Percentiles rank a stretch among this genome's conserved stretches.
Conservation (phyloP, 257 asterid species). For the Solanum bulbocastanum region DNA sequence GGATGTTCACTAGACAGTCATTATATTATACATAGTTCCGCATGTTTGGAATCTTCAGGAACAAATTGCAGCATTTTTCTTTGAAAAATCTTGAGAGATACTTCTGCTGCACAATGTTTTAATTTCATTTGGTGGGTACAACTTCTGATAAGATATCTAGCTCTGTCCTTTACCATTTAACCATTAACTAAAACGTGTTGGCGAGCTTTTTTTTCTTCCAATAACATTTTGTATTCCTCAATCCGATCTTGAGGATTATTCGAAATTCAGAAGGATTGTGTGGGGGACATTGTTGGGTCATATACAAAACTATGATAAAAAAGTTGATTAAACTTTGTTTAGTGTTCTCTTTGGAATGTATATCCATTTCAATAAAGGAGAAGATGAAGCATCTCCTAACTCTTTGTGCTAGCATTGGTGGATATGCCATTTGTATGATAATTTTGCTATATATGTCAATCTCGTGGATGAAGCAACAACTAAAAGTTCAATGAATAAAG, state of each 20-base stretch:
- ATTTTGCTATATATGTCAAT: neutral
- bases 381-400: neutral
- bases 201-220: neutral
- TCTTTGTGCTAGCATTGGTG: neutral
- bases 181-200: neutral
- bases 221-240: neutral
- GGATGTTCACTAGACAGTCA: neutral
- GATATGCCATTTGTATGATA: neutral
- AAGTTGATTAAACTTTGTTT: neutral
- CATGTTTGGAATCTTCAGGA: neutral
- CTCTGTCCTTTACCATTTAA: neutral
- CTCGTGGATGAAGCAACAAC: neutral
- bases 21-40: neutral
- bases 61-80: neutral
- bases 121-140: neutral
- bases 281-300: neutral
- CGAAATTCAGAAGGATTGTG: neutral
- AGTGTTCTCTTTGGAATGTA: neutral
- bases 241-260: neutral
- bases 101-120: neutral
- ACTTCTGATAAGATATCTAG: neutral
- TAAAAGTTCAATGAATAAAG: neutral
- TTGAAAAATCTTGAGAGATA: neutral
- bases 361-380: neutral
- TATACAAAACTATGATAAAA: neutral